phyloP scores from a whole-genome alignment of 352 stramenopile genomes.

The Thalassiosira mediterranea region DNA sequence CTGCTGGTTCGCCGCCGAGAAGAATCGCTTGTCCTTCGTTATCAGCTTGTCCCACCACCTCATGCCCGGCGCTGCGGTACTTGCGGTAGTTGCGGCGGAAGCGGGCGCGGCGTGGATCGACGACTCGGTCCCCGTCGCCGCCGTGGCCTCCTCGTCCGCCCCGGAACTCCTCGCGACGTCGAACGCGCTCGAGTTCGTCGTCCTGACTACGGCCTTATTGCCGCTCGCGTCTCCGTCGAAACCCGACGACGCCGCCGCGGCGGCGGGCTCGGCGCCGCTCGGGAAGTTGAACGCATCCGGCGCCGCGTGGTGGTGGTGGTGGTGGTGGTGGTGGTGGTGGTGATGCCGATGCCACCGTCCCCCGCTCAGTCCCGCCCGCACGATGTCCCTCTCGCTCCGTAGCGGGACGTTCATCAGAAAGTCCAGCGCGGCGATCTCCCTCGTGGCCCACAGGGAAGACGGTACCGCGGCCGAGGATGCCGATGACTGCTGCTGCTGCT shows the following conservation, averaged over 20 bases:
- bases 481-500: neutral
- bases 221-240: too few species aligned
- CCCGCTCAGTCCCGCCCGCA: constrained; percentile 56
- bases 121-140: constrained; percentile 2
- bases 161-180: constrained; percentile 10
- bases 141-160: constrained; percentile 1
- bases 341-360: constrained; percentile 37
- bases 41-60: constrained; percentile 56
- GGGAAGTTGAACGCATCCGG: neutral
- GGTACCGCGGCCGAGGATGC: constrained; percentile 1
- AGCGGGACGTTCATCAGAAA: constrained; percentile 79
- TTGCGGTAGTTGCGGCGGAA: neutral
- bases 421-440: constrained; percentile 81
- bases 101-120: neutral
- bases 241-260: neutral
- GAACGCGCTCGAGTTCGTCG: constrained; percentile 2
- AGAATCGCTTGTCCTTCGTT: constrained; percentile 46
- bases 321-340: constrained; percentile 3
- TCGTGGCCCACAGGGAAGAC: constrained; percentile 59
- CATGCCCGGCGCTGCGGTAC: constrained; percentile 5
- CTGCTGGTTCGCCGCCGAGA: constrained; percentile 46
- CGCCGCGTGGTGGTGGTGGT: constrained; percentile 6
- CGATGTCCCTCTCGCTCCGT: constrained; percentile 63
- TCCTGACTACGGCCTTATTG: constrained; percentile 5
- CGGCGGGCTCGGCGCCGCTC: neutral